phyloP scores from a whole-genome alignment of 495 filamentous ascomycete species.

The Aspergillus sparsus region DNA sequence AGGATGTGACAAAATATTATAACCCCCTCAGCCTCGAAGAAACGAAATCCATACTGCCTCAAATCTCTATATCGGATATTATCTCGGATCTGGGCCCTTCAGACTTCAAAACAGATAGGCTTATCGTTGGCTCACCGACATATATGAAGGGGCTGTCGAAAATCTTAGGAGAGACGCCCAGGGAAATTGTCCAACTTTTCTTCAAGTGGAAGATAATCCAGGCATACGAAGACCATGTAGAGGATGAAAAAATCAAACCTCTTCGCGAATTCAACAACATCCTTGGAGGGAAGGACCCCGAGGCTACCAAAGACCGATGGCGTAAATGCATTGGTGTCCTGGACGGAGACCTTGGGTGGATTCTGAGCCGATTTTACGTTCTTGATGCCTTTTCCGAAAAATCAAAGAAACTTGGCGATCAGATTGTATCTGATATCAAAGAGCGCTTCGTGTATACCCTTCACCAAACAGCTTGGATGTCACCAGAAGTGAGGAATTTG shows the following conservation, averaged over 20 bases:
- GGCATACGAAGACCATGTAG: conserved; percentile 48
- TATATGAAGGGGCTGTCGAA: conserved; percentile 54
- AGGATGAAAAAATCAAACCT: conserved; percentile 59
- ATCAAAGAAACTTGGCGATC: conserved; percentile 65
- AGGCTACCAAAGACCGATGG: conserved; percentile 67
- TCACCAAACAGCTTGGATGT: conserved; percentile 66
- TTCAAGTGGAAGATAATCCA: conserved; percentile 65
- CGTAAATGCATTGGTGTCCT: conserved; percentile 62
- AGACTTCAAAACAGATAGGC: conserved; percentile 47
- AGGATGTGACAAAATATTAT: conserved; percentile 63
- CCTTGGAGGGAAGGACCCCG: conserved; percentile 59
- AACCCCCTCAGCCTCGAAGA: conserved; percentile 58
- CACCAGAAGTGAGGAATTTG: conserved; percentile 59
- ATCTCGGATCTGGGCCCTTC: conserved; percentile 55
- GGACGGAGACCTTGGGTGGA: conserved; percentile 59
- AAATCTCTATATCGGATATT: conserved; percentile 54
- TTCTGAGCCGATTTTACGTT: conserved; percentile 66
- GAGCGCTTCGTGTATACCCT: conserved; percentile 62
- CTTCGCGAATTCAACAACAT: conserved; percentile 60
- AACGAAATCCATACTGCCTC: conserved; percentile 52
- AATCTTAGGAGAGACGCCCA: conserved; percentile 48
- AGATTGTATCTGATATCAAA: conserved; percentile 70
- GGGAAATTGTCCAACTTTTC: conserved; percentile 55
- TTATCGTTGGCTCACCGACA: conserved; percentile 59
- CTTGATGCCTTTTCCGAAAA: conserved; percentile 63